Evolutionary conservation across 768 basidiomycete species (phyloP), one percentile per base, ranked within the genome.

Genomic region (Suillus bovinus): DNA sequence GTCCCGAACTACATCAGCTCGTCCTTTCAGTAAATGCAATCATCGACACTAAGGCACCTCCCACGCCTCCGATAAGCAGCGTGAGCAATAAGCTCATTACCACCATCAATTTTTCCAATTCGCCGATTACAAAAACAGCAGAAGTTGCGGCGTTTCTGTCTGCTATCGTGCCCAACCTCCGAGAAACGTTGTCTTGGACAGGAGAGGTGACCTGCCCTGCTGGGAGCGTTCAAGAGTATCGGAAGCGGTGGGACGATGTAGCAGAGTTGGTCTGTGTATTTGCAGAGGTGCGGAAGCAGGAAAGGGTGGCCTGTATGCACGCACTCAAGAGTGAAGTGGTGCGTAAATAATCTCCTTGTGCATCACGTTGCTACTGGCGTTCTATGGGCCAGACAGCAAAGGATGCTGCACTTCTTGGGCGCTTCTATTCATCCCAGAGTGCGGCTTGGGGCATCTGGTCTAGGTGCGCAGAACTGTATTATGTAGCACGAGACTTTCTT

Each of bases 111-210:
- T 72, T 1, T 24, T 73, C 0, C 73, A 74, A 74, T 14, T 73
- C 20, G 67, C 73, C 34, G 64, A 73, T 73, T 53, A 75, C 72
- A 0, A 72, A 67, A 5, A 64, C 73, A 0, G 27, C 49, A 16
- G 65, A 73, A 55, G 72, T 73, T 29, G 72, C 72, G 0, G 59
- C 71, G 11, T 73, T 71, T 34, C 13, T 73, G 27, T 75, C 72
- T 22, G 67, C 74, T 0, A 65, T 73, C 29, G 74, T 70, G 0
- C 72, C 72, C 2, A 75, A 75, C 4, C 5, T 75, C 4, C 70
- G 68, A 34, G 70, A 73, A 53, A 70, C 72, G 59, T 64, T 44
- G 9, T 72, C 72, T 44, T 73, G 72, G 72, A 75, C 36, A 27
- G 55, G 36, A 39, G 55, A 27, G 24, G 55, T 56, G 55, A 29